phyloP scores from a whole-genome alignment of 306 rosid genomes.

The Corylus heterophylla region DNA sequence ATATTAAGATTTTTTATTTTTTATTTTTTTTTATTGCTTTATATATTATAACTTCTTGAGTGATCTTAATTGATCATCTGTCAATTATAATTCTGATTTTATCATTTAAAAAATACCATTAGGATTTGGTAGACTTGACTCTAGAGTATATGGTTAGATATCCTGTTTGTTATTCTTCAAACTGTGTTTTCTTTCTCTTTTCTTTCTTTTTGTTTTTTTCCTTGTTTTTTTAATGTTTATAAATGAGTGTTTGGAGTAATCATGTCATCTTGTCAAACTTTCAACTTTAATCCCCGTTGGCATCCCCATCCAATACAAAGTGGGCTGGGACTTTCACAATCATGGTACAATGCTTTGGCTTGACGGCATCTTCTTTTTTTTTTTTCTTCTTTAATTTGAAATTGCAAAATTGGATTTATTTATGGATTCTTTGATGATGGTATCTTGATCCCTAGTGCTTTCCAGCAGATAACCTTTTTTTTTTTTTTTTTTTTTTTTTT shows the following conservation, averaged over 20 bases:
- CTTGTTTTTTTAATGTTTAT: neutral
- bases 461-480: neutral
- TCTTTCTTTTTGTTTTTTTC: neutral
- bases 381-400: neutral
- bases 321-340: neutral
- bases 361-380: neutral
- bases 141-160: neutral
- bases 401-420: neutral
- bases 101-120: neutral
- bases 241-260: neutral
- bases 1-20: neutral
- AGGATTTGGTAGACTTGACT: neutral
- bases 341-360: neutral
- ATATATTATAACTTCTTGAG: neutral
- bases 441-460: neutral
- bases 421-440: neutral
- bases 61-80: neutral
- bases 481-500: neutral
- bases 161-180: neutral
- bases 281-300: too few relatives aligned
- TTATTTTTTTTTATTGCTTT: neutral
- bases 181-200: neutral
- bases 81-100: neutral
- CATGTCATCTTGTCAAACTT: neutral
- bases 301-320: too few relatives aligned